Evolutionary conservation across 805 yeast genomes (phyloP), one percentile per base, ranked within the genome.

Genomic region (Tetrapisispora phaffii): DNA sequence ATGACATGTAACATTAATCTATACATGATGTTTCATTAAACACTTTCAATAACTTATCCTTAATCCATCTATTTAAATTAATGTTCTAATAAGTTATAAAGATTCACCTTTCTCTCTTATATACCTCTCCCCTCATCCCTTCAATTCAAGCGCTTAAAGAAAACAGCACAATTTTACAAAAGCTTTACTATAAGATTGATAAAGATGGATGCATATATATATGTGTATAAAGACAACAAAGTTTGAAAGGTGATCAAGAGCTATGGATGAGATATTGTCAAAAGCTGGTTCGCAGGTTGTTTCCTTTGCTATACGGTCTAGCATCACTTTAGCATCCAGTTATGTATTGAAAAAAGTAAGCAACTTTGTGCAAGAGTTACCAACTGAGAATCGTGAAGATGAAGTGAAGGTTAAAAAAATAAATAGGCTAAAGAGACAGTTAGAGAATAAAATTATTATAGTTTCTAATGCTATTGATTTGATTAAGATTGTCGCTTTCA

Each of bases 281-380:
- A 69, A 71, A 62, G 93, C 93, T 2, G 83, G 88, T 26, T 77
- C 76, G 42, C 88, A 83, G 51, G 85, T 85, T 1, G 84, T 84
- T n/a, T 74, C 86, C 2, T 80, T 84, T 63, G 94, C 89, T 9
- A 77, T 84, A 23, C 69, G 82, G 46, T 82, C 89, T 1, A 87
- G 93, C 0, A 75, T 84, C 28, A 78, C 87, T 2, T 52, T 84
- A 19, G 93, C 89, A 0, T 77, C 88, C 0, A 77, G 82, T 0
- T 84, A 77, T 63, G 88, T 89, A 20, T 70, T 83, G 35, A 77
- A 75, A 47, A 77, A 82, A 0, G 75, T 83, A n/a, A 60, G 76
- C 9, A 72, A 61, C 42, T 71, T 81, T 47, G 65, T 83, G 36
- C 47, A 47, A 5, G 56, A 61, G 33, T 50, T 61, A 19, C 63